Evolutionary conservation across 164 flowering plant genomes (phyloP).

Genomic region (Tetracentron sinense): DNA sequence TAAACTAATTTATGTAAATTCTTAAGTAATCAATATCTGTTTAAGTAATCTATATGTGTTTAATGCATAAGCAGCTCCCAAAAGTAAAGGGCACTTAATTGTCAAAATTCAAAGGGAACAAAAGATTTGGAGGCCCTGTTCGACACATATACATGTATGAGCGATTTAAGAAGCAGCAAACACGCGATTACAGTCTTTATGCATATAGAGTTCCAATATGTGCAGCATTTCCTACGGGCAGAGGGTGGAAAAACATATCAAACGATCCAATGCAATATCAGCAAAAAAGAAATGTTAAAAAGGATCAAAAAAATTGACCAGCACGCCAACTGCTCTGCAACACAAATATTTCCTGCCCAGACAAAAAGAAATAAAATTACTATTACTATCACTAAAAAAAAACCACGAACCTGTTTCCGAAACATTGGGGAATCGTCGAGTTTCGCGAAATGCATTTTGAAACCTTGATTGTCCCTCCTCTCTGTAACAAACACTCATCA

Average conservation of each 20-base stretch:
- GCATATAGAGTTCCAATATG: not conserved
- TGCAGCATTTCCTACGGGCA: not conserved
- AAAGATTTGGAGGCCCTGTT: too few species aligned
- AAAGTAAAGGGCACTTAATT: too few species aligned
- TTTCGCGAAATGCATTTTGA: constrained; percentile 81
- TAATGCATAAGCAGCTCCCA: too few species aligned
- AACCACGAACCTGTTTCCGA: constrained; percentile 85
- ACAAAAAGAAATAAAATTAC: not conserved
- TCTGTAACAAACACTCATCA: constrained; percentile 16
- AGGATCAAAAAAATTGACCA: not conserved
- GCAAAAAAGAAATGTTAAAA: too few species aligned
- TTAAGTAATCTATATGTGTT: too few species aligned
- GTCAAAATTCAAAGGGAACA: too few species aligned
- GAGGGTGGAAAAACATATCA: too few species aligned
- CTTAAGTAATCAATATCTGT: too few species aligned
- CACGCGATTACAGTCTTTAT: not conserved
- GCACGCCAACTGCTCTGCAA: not conserved
- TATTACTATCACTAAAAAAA: too few species aligned
- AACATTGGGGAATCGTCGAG: constrained; percentile 99
- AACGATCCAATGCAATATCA: too few species aligned
- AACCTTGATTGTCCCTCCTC: constrained; percentile 11
- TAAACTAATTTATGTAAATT: too few species aligned
- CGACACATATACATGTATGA: too few species aligned
- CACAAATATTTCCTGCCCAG: not conserved
- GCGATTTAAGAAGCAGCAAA: not conserved